Conservation (phyloP, 2,329 filamentous ascomycete species). For the Bisporella sp. region DNA sequence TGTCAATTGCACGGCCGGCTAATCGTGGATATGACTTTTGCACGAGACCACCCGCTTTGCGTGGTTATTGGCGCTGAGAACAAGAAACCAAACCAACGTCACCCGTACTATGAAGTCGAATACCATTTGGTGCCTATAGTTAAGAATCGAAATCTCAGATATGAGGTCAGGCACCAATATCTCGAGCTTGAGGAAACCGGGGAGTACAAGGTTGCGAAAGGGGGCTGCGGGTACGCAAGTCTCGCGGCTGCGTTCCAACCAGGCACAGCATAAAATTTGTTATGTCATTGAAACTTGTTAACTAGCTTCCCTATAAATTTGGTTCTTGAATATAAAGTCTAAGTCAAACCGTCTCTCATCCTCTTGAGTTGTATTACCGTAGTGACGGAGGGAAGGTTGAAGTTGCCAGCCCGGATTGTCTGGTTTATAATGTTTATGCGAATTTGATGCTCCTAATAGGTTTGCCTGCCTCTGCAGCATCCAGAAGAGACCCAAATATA, state of each 20-base stretch:
- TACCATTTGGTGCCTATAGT: conserved; percentile 4
- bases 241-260: conserved; percentile 7
- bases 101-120: conserved; percentile 2
- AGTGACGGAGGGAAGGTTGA: too few species aligned
- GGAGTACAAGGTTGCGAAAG: background rate
- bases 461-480: too few species aligned
- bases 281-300: too few species aligned
- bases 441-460: too few species aligned
- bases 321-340: too few species aligned
- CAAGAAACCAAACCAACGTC: background rate
- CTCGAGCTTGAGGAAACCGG: background rate
- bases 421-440: too few species aligned
- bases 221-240: background rate
- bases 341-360: too few species aligned
- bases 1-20: background rate
- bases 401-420: too few species aligned
- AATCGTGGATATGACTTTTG: background rate
- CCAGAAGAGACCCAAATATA: too few species aligned
- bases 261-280: background rate
- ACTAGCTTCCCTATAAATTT: too few species aligned
- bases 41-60: background rate
- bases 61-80: background rate
- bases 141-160: conserved; percentile 3
- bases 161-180: background rate
- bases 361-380: too few species aligned